Evolutionary conservation across 129 eudicot species (phyloP).

Genomic region (Centella asiatica): DNA sequence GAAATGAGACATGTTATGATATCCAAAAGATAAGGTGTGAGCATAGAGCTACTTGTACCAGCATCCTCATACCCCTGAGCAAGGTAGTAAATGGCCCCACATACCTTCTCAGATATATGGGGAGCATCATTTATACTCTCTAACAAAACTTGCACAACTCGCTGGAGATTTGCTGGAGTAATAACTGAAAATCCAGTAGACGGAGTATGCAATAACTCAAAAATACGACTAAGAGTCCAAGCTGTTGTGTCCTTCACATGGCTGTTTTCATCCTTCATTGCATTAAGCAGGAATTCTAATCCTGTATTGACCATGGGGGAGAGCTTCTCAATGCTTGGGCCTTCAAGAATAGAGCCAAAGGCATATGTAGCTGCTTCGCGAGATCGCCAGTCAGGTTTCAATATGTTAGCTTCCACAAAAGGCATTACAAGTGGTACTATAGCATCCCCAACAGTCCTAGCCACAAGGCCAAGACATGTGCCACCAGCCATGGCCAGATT

Average conservation of each 20-base stretch:
- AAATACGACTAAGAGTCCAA: conserved; percentile 84
- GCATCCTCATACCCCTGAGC: conserved; percentile 87
- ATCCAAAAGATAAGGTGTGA: conserved; percentile 53
- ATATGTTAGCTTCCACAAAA: conserved; percentile 60
- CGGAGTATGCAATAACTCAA: conserved; percentile 72
- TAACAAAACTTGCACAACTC: conserved; percentile 46
- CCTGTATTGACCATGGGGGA: conserved; percentile 74
- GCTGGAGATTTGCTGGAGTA: conserved; percentile 50
- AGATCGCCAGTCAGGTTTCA: conserved; percentile 68
- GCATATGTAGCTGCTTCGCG: conserved; percentile 92
- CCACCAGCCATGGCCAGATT: conserved; percentile 95
- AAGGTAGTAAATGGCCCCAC: conserved; percentile 85
- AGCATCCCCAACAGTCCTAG: conserved; percentile 84
- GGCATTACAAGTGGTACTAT: conserved; percentile 84
- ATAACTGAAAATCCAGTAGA: conserved; percentile 70
- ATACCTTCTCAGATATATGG: conserved; percentile 79
- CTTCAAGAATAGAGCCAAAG: conserved; percentile 90
- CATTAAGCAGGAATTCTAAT: conserved; percentile 64
- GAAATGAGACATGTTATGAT: conserved; percentile 46
- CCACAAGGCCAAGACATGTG: conserved; percentile 82
- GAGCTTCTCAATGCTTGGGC: conserved; percentile 66
- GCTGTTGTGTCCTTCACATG: conserved; percentile 95
- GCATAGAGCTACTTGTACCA: conserved; percentile 46
- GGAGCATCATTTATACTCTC: conserved; percentile 77
- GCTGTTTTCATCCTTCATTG: conserved; percentile 70